These are phyloP conservation scores for Obelidium mucronatum DNA, from an alignment of 192 early-diverging fungal species.

Conservation along the genomic window DNA sequence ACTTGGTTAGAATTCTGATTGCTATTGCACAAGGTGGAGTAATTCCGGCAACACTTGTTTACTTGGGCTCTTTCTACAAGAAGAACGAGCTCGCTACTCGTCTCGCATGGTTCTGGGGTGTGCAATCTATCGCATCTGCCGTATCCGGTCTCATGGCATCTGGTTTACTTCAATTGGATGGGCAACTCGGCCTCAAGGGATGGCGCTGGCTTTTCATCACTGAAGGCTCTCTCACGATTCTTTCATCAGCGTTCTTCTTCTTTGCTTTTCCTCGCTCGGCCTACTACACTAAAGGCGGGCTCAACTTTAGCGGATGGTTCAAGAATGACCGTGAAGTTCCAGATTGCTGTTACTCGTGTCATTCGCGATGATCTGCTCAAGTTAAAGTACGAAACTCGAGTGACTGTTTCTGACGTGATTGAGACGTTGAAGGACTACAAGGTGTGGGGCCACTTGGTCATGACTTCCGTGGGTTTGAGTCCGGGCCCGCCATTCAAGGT, in stretches of 20 bases:
- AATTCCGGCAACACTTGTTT: slow-evolving; percentile 12
- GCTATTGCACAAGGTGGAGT: slow-evolving; percentile 2
- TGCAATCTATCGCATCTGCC: no score
- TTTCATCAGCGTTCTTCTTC: slow-evolving; percentile 59
- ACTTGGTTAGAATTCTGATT: not conserved
- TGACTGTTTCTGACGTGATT: slow-evolving; percentile 22
- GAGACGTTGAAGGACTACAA: slow-evolving; percentile 33
- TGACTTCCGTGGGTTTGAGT: slow-evolving; percentile 8
- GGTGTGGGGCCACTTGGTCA: slow-evolving; percentile 37
- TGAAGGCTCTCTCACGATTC: slow-evolving; percentile 61
- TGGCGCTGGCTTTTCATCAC: slow-evolving; percentile 74
- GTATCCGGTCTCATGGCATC: no score
- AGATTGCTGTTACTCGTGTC: no score
- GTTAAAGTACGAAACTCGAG: slow-evolving; percentile 1
- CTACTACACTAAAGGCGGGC: no score
- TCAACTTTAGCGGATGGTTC: no score
- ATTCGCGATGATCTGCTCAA: slow-evolving; percentile 67
- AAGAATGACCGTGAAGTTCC: no score
- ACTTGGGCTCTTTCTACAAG: no score
- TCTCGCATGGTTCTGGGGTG: no score
- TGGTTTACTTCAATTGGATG: no score
- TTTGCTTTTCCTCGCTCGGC: slow-evolving; percentile 63
- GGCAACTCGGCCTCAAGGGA: slow-evolving; percentile 52
- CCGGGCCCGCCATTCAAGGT: slow-evolving; percentile 10
- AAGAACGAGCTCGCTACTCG: no score